Base-by-base conservation (phyloP, 140 eudicot genomes). In the Anethum foeniculum region DNA sequence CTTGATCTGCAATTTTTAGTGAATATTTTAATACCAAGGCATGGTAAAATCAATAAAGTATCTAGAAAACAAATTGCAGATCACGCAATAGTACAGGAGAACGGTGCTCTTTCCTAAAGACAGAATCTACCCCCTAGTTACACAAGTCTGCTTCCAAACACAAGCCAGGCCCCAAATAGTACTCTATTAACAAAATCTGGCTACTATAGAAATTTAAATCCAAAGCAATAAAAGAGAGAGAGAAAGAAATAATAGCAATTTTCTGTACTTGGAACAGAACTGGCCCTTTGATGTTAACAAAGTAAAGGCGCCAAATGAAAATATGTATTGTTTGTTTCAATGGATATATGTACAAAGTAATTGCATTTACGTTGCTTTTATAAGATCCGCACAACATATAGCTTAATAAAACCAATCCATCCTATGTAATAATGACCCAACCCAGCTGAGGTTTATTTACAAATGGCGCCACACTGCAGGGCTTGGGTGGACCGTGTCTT, bases 1-100 rank as follows among this genome's bases (percentile, higher is more conserved):
- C 85, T 90, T 91, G 83, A 93, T 90, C 98, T 93, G 92, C 92
- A 83, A 41, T 71, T 69, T 75, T 76, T 12, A 65, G 23, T 48
- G 80, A 51, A 51, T 76, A 38, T 18, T 52, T 81, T 65, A 64
- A 69, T 28, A 52, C 51, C 38, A 43, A 44, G 39, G 5, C 43
- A 28, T 30, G 44, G 23, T 30, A 14, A 68, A 30, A 68, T 68
- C 18, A 68, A 8, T 14, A 14, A 32, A 28, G n/a, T 30, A 30
- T 4, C 41, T 30, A 23, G 6, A 13, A 13, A 30, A 67, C 74
- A 30, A 5, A 67, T 67, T 67, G 30, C 38, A 67, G 9, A 32
- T 7, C 5, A 32, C 14, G 74, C 74, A 28, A 30, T 8, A 5
- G 15, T 67, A 67, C n/a, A 67, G 23, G 7, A 67, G 43, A 67